Evolutionary conservation across 129 eudicot genomes (phyloP), one percentile per base, ranked within the genome.

Genomic region (Sambucus nigra): DNA sequence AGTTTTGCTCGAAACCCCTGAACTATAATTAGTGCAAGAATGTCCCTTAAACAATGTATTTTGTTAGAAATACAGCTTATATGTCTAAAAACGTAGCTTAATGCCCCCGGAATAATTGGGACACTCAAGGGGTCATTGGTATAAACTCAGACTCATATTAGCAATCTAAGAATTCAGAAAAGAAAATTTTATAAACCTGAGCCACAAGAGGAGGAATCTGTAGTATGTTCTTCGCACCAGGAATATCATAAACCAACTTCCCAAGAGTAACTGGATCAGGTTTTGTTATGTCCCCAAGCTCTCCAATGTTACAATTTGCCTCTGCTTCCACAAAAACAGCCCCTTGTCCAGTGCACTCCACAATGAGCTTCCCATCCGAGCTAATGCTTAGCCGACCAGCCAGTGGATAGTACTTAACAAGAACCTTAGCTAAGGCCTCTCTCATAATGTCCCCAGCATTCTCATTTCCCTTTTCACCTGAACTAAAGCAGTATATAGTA

Each of bases 261-360:
- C 64, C 68, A 33, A 62, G 57, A 19, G 63, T 55, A 24, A 40
- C 58, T 45, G 75, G 64, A 25, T 69, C 69, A 25, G 51, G 69
- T 35, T 55, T 47, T 2, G 69, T 69, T 21, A 65, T 24, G 49
- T 76, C 76, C 13, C 82, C 82, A 35, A 76, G 46, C 57, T 65
- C 59, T 25, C 51, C 63, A 51, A 71, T 41, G 1, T 2, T 14
- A 55, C 74, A 76, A 18, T 66, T 53, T 5, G 77, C 70, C 20
- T 65, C 74, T 18, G 82, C 82, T 59, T 76, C 82, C 4, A 76
- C 70, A 55, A 76, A 70, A 0, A 71, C 63, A 7, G 68, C 77
- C 5, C 77, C 77, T 16, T 57, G 73, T 1, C 69, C 73, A 0
- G 58, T 70, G 59, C 82, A 76, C 24, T 70, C 66, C 28, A 70